Conservation (phyloP, 495 filamentous ascomycete species). For the Cercophora samala region DNA sequence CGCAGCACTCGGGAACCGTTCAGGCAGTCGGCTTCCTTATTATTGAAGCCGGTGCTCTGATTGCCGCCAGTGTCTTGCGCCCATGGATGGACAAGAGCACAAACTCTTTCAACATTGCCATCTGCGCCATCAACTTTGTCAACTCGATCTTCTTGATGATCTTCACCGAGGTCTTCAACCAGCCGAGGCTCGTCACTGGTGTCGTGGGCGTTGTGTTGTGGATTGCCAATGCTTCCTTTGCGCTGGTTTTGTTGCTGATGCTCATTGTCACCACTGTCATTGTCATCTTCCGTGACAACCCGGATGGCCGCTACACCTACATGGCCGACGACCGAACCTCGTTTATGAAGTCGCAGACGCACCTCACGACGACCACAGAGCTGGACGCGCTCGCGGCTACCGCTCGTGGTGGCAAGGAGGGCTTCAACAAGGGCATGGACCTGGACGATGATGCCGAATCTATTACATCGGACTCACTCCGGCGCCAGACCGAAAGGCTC, state of each 20-base stretch:
- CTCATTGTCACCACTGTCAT: conserved; percentile 81
- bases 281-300: conserved; percentile 90
- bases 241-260: conserved; percentile 78
- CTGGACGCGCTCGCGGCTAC: conserved; percentile 92
- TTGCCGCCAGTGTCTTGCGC: conserved; percentile 73
- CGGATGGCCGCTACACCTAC: conserved; percentile 90
- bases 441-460: conserved; percentile 80
- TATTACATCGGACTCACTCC: conserved; percentile 46
- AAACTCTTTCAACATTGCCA: conserved; percentile 95
- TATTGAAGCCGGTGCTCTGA: conserved; percentile 77
- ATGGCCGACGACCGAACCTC: conserved; percentile 96
- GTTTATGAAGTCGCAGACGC: conserved; percentile 95
- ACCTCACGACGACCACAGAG: conserved; percentile 78
- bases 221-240: conserved; percentile 83
- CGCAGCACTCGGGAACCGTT: conserved; percentile 64
- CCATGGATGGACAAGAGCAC: conserved; percentile 99
- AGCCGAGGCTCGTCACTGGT: conserved; percentile 85
- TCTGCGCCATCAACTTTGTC: conserved; percentile 84
- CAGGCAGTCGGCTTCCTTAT: conserved; percentile 84
- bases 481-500: conserved; percentile 33
- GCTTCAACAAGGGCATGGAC: conserved; percentile 57
- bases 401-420: conserved; percentile 83
- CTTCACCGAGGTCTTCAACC: conserved; percentile 81
- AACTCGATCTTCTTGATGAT: conserved; percentile 83
- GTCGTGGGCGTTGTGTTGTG: conserved; percentile 96